Conservation (phyloP, 2,329 filamentous ascomycete species). For the Arthrocladium fulminans region DNA sequence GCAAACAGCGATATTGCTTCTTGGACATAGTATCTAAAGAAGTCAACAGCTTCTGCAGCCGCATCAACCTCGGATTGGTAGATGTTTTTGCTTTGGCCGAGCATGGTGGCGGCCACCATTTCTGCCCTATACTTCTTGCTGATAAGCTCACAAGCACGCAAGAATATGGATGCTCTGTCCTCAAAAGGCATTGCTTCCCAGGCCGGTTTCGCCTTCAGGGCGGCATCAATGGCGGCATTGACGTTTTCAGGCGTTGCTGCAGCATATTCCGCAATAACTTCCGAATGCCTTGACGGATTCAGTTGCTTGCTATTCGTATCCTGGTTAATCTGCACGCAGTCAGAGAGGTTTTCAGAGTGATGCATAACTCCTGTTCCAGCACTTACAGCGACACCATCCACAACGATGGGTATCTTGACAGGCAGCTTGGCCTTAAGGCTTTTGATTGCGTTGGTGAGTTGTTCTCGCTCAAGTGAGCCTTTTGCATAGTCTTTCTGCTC, state of each 20-base stretch:
- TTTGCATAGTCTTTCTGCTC: slow-evolving; percentile 18
- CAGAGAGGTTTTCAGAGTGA: background rate
- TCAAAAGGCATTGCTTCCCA: slow-evolving; percentile 29
- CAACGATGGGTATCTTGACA: slow-evolving; percentile 25
- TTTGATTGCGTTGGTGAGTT: slow-evolving; percentile 25
- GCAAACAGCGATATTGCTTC: slow-evolving; percentile 28
- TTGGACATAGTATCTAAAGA: slow-evolving; percentile 28
- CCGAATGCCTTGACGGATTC: slow-evolving; percentile 29
- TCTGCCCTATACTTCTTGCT: slow-evolving; percentile 25
- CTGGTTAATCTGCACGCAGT: slow-evolving; percentile 1
- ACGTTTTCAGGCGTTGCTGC: slow-evolving; percentile 28
- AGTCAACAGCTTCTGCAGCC: slow-evolving; percentile 31
- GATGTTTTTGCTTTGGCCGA: slow-evolving; percentile 35
- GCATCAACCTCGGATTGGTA: slow-evolving; percentile 35
- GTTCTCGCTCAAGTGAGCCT: slow-evolving; percentile 26
- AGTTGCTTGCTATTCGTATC: background rate
- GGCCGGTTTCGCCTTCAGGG: slow-evolving; percentile 27
- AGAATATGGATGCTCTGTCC: slow-evolving; percentile 31
- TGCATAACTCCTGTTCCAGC: background rate
- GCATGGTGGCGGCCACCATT: slow-evolving; percentile 34
- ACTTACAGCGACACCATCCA: background rate
- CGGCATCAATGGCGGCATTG: slow-evolving; percentile 24
- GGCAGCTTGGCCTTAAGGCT: slow-evolving; percentile 27
- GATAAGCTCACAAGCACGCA: slow-evolving; percentile 28
- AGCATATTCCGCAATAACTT: slow-evolving; percentile 29